These are phyloP conservation scores for Carpinus fangiana DNA, from an alignment of 306 rosid genomes.

Conservation along the genomic window DNA sequence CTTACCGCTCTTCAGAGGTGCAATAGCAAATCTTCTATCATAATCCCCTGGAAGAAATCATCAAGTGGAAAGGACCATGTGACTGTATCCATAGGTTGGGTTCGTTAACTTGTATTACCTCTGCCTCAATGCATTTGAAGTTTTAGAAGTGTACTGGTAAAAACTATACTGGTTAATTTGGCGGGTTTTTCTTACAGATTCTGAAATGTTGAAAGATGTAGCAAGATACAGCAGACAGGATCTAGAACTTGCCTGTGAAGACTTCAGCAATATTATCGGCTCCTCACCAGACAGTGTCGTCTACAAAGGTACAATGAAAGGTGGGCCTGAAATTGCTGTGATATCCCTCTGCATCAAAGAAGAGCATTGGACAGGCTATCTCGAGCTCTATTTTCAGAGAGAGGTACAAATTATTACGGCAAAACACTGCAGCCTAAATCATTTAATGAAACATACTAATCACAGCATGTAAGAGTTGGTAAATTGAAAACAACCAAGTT, in stretches of 20 bases:
- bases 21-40: slow-evolving; percentile 72
- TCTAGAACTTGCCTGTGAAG: slow-evolving; percentile 98
- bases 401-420: slow-evolving; percentile 50
- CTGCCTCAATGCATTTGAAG: slow-evolving; percentile 14
- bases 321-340: slow-evolving; percentile 96
- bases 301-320: slow-evolving; percentile 89
- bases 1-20: slow-evolving; percentile 65
- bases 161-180: slow-evolving; percentile 21
- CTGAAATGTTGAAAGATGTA: slow-evolving; percentile 78
- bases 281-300: slow-evolving; percentile 96
- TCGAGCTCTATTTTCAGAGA: slow-evolving; percentile 87
- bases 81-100: slow-evolving; percentile 60
- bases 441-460: slow-evolving; percentile 22
- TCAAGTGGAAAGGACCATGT: slow-evolving; percentile 67
- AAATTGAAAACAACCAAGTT: slow-evolving; percentile 13
- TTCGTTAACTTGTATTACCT: slow-evolving; percentile 26
- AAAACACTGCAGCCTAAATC: neutral
- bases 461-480: slow-evolving; percentile 15
- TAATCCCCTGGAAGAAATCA: slow-evolving; percentile 94
- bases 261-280: slow-evolving; percentile 96
- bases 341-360: slow-evolving; percentile 87
- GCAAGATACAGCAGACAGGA: slow-evolving; percentile 79
- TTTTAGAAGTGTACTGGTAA: slow-evolving; percentile 22
- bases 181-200: slow-evolving; percentile 51
- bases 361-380: slow-evolving; percentile 91